A percentile compares a stretch with the other conserved stretches of the same genome.
phyloP scores from a whole-genome alignment of 2,329 filamentous ascomycete species.

The Diaporthe batatas region DNA sequence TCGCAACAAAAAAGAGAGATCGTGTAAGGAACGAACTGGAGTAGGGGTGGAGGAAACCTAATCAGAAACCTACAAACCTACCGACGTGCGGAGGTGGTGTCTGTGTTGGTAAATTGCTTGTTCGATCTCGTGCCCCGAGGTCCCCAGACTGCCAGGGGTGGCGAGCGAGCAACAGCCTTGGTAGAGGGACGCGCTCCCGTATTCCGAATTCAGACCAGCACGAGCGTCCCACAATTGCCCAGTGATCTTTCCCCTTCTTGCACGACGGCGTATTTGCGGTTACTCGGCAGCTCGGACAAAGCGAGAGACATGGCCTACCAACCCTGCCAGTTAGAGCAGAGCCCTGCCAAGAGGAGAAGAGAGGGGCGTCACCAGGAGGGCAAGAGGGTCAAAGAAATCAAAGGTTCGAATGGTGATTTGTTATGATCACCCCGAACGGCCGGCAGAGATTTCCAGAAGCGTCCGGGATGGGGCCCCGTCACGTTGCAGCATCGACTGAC shows the following conservation, averaged over 20 bases:
- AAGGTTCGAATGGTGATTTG: conserved; percentile 32
- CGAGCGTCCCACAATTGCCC: conserved; percentile 27
- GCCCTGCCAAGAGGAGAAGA: neutral
- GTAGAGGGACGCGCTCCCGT: conserved; percentile 29
- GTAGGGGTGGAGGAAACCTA: conserved; percentile 31
- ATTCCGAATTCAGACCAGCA: conserved; percentile 34
- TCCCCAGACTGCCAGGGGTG: conserved; percentile 34
- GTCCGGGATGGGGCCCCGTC: conserved; percentile 26
- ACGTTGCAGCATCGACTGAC: conserved; percentile 29
- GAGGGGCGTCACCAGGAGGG: conserved; percentile 31
- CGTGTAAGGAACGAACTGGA: conserved; percentile 31
- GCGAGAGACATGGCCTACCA: conserved; percentile 34
- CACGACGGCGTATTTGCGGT: conserved; percentile 26
- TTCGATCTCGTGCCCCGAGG: conserved; percentile 7
- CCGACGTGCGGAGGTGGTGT: conserved; percentile 25
- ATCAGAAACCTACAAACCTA: conserved; percentile 26
- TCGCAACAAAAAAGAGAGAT: conserved; percentile 25
- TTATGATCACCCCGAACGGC: conserved; percentile 23
- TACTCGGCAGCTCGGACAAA: conserved; percentile 33
- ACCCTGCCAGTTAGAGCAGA: conserved; percentile 26
- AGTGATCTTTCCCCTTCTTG: conserved; percentile 29
- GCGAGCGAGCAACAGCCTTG: conserved; percentile 5
- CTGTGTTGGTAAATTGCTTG: conserved; percentile 35
- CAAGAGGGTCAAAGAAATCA: conserved; percentile 33
- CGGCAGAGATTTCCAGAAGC: conserved; percentile 40